These are phyloP conservation scores for Ogataea nitratoaversa DNA, from an alignment of 805 yeast species.

Conservation along the genomic window DNA sequence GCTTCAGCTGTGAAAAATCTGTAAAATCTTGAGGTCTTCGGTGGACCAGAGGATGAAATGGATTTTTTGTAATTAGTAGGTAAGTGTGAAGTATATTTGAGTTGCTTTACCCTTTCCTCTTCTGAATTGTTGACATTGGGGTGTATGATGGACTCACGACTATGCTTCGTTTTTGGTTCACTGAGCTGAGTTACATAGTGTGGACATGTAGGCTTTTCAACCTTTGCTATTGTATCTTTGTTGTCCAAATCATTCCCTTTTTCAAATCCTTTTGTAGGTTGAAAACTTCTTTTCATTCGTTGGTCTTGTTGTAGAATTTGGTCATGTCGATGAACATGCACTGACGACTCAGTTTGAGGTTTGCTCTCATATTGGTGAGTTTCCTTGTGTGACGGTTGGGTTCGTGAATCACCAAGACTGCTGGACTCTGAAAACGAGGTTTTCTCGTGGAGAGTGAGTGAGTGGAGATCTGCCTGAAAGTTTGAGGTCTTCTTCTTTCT, in stretches of 20 bases:
- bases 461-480: too few relatives aligned
- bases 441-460: too few relatives aligned
- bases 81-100: background rate
- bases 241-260: too few relatives aligned
- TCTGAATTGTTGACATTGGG: background rate
- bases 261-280: too few relatives aligned
- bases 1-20: slow-evolving; percentile 17
- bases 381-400: too few relatives aligned
- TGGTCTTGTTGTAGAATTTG: too few relatives aligned
- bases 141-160: background rate
- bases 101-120: background rate
- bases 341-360: too few relatives aligned
- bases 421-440: too few relatives aligned
- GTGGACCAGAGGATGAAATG: slow-evolving; percentile 18
- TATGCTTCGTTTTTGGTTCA: background rate
- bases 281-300: too few relatives aligned
- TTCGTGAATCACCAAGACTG: too few relatives aligned
- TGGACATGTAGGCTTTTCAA: background rate
- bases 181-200: background rate
- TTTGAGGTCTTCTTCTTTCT: background rate
- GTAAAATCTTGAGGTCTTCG: slow-evolving; percentile 26
- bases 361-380: too few relatives aligned
- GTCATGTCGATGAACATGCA: too few relatives aligned
- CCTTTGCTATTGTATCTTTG: background rate
- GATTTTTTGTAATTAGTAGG: background rate